Conservation (phyloP, 2,329 filamentous ascomycete species). For the Xylaria arbuscula region DNA sequence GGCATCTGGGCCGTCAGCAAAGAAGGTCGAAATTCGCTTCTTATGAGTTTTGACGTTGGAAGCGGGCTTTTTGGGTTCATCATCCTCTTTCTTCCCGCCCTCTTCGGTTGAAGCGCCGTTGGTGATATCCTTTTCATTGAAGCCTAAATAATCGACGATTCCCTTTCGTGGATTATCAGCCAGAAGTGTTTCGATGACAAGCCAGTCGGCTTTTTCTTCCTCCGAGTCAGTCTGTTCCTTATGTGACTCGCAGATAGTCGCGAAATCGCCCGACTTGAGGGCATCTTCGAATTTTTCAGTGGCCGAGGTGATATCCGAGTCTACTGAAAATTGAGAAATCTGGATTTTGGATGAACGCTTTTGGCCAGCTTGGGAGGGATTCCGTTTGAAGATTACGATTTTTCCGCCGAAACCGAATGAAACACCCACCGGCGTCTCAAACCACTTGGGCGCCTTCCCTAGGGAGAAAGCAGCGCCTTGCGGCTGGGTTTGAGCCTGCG, state of each 20-base stretch:
- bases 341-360: constrained; percentile 78
- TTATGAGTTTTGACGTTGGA: constrained; percentile 55
- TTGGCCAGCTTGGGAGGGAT: constrained; percentile 69
- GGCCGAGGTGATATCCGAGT: constrained; percentile 83
- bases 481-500: constrained; percentile 89
- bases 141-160: constrained; percentile 91
- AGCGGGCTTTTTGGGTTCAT: constrained; percentile 60
- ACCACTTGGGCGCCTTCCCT: constrained; percentile 87
- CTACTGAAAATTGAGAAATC: constrained; percentile 89
- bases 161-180: constrained; percentile 86
- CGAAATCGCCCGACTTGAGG: constrained; percentile 80
- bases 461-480: constrained; percentile 91
- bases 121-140: constrained; percentile 69
- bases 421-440: constrained; percentile 84
- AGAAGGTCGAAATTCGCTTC: constrained; percentile 81
- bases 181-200: constrained; percentile 88
- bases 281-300: constrained; percentile 89
- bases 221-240: constrained; percentile 80
- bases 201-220: constrained; percentile 96
- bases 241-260: constrained; percentile 81
- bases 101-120: constrained; percentile 60
- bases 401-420: constrained; percentile 97
- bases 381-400: constrained; percentile 78
- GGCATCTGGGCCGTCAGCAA: constrained; percentile 72
- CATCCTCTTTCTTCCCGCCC: constrained; percentile 52